Evolutionary conservation across 1,139 yeast genomes (phyloP).

Genomic region (Lodderomyces pseudojiufengensis): DNA sequence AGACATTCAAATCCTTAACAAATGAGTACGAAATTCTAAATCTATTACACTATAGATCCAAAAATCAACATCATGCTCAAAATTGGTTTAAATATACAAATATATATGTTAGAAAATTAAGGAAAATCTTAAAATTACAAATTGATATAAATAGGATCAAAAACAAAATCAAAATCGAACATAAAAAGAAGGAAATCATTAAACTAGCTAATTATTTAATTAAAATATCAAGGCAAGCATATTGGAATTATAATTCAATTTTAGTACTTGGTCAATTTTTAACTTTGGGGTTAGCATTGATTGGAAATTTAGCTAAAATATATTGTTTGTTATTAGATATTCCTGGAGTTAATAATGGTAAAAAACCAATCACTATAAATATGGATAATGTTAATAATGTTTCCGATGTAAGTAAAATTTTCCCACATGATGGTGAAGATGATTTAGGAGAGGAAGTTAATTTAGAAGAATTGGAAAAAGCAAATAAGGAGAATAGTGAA

Average conservation of each 20-base stretch:
- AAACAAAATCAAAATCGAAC: conserved; percentile 9
- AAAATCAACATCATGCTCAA: conserved; percentile 72
- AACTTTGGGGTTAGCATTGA: conserved; percentile 64
- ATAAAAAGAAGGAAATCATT: conserved; percentile 17
- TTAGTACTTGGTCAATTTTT: conserved; percentile 77
- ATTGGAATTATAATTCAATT: conserved; percentile 58
- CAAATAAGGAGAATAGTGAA: conserved; percentile 4
- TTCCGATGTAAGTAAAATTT: neutral
- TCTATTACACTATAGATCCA: conserved; percentile 64
- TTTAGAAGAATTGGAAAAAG: conserved; percentile 6
- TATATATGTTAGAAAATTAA: conserved; percentile 56
- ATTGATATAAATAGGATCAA: conserved; percentile 18
- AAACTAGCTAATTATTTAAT: conserved; percentile 31
- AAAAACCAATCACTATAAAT: neutral
- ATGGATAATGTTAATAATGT: conserved; percentile 1
- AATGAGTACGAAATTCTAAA: conserved; percentile 57
- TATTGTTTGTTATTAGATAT: conserved; percentile 27
- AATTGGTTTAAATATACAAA: conserved; percentile 74
- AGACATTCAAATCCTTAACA: conserved; percentile 12
- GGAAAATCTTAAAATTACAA: conserved; percentile 32
- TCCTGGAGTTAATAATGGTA: conserved; percentile 11
- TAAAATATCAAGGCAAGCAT: conserved; percentile 46
- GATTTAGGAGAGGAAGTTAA: conserved; percentile 27
- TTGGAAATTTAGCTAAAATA: conserved; percentile 55
- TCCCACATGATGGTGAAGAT: conserved; percentile 12